Evolutionary conservation across 345 rosid species (phyloP).

Genomic region (Heritiera fomes): DNA sequence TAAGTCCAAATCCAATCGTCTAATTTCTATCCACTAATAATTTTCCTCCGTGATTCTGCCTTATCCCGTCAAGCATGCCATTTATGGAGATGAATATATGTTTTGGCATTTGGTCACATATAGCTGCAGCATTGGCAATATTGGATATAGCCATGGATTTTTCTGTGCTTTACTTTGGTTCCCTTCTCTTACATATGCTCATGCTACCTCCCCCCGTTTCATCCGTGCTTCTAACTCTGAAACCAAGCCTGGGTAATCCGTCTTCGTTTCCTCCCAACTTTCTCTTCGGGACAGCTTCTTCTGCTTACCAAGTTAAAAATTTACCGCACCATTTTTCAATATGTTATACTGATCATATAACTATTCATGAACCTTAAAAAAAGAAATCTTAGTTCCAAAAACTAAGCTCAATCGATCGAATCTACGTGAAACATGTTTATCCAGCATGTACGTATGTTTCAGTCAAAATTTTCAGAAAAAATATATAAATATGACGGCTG

Average conservation of each 20-base stretch:
- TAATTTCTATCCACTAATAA: too few relatives aligned
- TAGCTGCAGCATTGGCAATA: too few relatives aligned
- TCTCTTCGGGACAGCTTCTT: slow-evolving; percentile 35
- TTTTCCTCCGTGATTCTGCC: too few relatives aligned
- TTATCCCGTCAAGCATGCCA: too few relatives aligned
- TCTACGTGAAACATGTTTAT: too few relatives aligned
- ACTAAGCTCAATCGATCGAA: too few relatives aligned
- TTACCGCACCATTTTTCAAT: background rate
- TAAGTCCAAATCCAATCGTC: too few relatives aligned
- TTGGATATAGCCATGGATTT: slow-evolving; percentile 12
- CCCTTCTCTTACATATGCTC: slow-evolving; percentile 13
- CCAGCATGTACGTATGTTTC: background rate
- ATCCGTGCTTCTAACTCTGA: background rate
- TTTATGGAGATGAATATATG: too few relatives aligned
- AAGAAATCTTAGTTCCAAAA: too few relatives aligned
- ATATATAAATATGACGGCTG: too few relatives aligned
- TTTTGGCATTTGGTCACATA: too few relatives aligned
- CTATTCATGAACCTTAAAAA: background rate
- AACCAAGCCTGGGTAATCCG: slow-evolving; percentile 5
- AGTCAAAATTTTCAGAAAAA: slow-evolving; percentile 19
- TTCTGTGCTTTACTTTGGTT: background rate
- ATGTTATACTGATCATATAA: background rate
- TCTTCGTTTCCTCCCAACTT: slow-evolving; percentile 26
- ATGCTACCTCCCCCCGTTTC: background rate
- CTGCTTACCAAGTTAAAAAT: slow-evolving; percentile 28